Conservation (phyloP, 2,329 filamentous ascomycete species). For the Fusarium annulatum region DNA sequence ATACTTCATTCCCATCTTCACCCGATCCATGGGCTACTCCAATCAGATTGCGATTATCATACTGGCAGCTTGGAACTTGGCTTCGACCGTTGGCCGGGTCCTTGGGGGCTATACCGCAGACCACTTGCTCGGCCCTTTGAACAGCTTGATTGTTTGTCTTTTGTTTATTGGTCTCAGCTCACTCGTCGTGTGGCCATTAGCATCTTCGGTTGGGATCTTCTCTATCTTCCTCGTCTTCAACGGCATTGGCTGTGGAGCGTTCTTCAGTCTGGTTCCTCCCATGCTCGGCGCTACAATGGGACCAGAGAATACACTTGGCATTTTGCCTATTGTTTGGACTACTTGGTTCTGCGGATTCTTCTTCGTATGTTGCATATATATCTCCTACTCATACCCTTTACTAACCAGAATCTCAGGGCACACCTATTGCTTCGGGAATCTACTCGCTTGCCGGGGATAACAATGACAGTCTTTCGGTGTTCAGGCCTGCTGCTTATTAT, state of each 20-base stretch:
- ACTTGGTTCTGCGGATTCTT: conserved; percentile 48
- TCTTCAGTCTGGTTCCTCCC: conserved; percentile 47
- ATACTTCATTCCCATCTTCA: conserved; percentile 43
- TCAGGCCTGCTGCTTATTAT: conserved; percentile 34
- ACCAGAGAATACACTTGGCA: conserved; percentile 34
- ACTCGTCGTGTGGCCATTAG: conserved; percentile 44
- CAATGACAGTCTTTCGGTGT: background rate
- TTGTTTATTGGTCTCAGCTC: conserved; percentile 44
- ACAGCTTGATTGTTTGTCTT: conserved; percentile 44
- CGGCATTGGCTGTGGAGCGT: conserved; percentile 46
- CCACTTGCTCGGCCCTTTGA: conserved; percentile 43
- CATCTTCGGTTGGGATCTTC: conserved; percentile 41
- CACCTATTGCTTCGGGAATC: conserved; percentile 39
- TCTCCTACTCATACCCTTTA: accelerated
- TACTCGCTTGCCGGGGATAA: conserved; percentile 21
- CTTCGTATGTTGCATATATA: conserved; percentile 25
- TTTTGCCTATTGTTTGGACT: conserved; percentile 46
- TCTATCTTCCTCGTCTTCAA: conserved; percentile 41
- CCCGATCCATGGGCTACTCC: conserved; percentile 41
- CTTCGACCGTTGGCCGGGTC: conserved; percentile 44
- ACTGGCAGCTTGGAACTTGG: conserved; percentile 47
- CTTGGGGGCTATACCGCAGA: conserved; percentile 43
- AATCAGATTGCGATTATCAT: conserved; percentile 39
- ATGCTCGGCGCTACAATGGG: conserved; percentile 45
- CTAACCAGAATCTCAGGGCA: conserved; percentile 16